Conservation (phyloP, 345 rosid genomes). For the Diplotaxis tenuifolia region DNA sequence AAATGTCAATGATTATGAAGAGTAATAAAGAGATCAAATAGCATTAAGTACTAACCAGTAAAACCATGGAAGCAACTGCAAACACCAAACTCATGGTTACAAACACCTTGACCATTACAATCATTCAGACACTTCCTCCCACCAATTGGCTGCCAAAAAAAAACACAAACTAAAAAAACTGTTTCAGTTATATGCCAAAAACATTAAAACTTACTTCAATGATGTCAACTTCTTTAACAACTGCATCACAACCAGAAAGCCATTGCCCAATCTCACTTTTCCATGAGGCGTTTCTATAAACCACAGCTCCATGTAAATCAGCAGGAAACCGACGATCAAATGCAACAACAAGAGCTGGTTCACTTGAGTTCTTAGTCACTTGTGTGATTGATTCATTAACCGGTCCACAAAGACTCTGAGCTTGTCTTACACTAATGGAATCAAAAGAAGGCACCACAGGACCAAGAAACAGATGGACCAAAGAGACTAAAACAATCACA, state of each 20-base stretch:
- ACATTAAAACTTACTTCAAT: slow-evolving; percentile 49
- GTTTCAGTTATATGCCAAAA: not conserved
- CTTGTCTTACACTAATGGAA: slow-evolving; percentile 46
- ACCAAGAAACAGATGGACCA: slow-evolving; percentile 68
- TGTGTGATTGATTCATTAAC: slow-evolving; percentile 46
- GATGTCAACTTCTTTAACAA: slow-evolving; percentile 49
- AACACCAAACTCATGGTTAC: slow-evolving; percentile 73
- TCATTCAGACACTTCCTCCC: slow-evolving; percentile 62
- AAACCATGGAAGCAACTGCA: slow-evolving; percentile 93
- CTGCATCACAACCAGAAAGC: slow-evolving; percentile 84
- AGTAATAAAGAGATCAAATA: not conserved
- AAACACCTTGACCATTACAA: slow-evolving; percentile 86
- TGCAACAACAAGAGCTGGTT: slow-evolving; percentile 29
- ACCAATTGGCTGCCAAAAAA: slow-evolving; percentile 57
- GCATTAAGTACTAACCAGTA: slow-evolving; percentile 46
- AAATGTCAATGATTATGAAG: slow-evolving; percentile 19
- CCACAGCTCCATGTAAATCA: slow-evolving; percentile 67
- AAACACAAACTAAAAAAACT: slow-evolving; percentile 15
- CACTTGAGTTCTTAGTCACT: slow-evolving; percentile 19
- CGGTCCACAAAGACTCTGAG: slow-evolving; percentile 45
- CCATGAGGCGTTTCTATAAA: slow-evolving; percentile 84
- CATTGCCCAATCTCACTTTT: slow-evolving; percentile 78
- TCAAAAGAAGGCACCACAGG: slow-evolving; percentile 74
- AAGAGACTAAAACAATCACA: slow-evolving; percentile 53
- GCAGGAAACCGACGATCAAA: slow-evolving; percentile 66